phyloP scores from a whole-genome alignment of 257 asterid species.

The Vinca minor region DNA sequence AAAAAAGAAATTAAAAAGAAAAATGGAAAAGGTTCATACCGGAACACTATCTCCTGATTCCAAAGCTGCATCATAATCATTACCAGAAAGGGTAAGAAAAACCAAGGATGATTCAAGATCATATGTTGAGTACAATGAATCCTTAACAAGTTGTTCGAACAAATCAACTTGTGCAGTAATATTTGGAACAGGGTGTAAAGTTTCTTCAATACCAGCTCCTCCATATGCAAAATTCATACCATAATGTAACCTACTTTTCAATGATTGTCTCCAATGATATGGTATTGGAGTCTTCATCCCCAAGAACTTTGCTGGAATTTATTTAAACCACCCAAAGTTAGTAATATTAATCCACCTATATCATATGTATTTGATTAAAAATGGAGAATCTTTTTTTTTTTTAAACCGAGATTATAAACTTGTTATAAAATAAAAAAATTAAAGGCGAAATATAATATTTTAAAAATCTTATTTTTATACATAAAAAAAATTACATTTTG shows the following conservation, averaged over 20 bases:
- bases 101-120: constrained; percentile 46
- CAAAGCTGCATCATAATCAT: constrained; percentile 45
- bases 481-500: too few relatives aligned
- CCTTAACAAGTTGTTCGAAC: constrained; percentile 32
- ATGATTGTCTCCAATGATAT: constrained; percentile 45
- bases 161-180: constrained; percentile 54
- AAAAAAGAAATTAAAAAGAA: too few relatives aligned
- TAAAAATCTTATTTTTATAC: too few relatives aligned
- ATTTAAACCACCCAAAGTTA: too few relatives aligned
- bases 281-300: constrained; percentile 54
- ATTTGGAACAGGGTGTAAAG: constrained; percentile 38
- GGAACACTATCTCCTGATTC: constrained; percentile 31
- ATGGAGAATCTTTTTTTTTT: too few relatives aligned
- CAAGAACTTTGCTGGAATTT: constrained; percentile 49
- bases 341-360: too few relatives aligned
- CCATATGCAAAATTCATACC: constrained; percentile 85
- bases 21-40: constrained; percentile 21
- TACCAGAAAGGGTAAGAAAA: constrained; percentile 53
- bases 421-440: too few relatives aligned
- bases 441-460: too few relatives aligned
- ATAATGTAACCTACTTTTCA: constrained; percentile 24
- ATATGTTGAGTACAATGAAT: constrained; percentile 28
- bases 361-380: too few relatives aligned
- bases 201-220: constrained; percentile 77
- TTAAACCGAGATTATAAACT: too few relatives aligned